phyloP scores from a whole-genome alignment of 2,329 filamentous ascomycete species.

The Penicillium palitans region DNA sequence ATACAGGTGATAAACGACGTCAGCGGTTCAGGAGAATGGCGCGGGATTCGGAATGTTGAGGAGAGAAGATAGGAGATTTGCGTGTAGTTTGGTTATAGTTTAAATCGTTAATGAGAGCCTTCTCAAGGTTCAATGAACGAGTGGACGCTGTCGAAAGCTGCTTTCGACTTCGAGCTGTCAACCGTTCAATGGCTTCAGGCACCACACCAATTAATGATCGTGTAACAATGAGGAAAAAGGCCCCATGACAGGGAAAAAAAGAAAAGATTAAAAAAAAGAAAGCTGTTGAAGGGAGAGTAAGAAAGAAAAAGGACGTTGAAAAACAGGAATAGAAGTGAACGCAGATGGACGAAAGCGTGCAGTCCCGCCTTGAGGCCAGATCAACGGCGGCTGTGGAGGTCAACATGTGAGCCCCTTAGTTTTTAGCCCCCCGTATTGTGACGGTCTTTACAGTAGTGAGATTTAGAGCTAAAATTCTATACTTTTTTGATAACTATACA shows the following conservation, averaged over 20 bases:
- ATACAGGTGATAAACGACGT: slow-evolving; percentile 12
- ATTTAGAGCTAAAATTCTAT: background rate
- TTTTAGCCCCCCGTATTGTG: slow-evolving; percentile 15
- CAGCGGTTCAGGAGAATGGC: slow-evolving; percentile 9
- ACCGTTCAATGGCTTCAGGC: slow-evolving; percentile 14
- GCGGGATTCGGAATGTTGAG: slow-evolving; percentile 12
- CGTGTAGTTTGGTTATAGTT: background rate
- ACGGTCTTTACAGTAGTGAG: background rate
- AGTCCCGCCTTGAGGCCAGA: slow-evolving; percentile 38
- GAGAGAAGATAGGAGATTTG: slow-evolving; percentile 2
- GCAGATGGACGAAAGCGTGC: slow-evolving; percentile 34
- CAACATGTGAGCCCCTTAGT: slow-evolving; percentile 23
- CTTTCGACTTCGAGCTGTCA: slow-evolving; percentile 20
- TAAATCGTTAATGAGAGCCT: slow-evolving; percentile 1
- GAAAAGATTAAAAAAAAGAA: slow-evolving; percentile 21
- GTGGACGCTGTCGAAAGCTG: slow-evolving; percentile 12
- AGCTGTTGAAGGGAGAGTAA: slow-evolving; percentile 19
- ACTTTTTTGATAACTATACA: background rate
- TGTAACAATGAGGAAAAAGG: slow-evolving; percentile 32
- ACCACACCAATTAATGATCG: slow-evolving; percentile 38
- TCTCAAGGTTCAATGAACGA: slow-evolving; percentile 10
- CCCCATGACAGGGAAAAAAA: slow-evolving; percentile 38
- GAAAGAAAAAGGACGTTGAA: slow-evolving; percentile 23
- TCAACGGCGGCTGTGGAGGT: slow-evolving; percentile 28
- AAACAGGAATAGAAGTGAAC: slow-evolving; percentile 29